phyloP scores from a whole-genome alignment of 106 monocot genomes.

The Agapanthus africanus region DNA sequence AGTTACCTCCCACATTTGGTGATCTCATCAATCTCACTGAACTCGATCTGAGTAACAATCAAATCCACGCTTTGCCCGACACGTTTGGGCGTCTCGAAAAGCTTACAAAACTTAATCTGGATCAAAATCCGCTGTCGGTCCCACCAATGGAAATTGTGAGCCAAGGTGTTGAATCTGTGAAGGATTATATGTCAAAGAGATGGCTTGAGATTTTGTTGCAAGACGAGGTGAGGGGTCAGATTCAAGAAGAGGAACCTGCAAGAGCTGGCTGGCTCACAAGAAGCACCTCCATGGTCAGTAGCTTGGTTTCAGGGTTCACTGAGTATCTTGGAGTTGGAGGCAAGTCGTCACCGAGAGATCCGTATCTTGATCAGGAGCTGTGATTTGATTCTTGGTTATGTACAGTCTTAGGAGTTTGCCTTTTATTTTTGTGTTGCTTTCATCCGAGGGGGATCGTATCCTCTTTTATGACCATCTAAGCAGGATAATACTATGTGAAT shows the following conservation, averaged over 20 bases:
- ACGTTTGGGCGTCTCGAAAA: constrained; percentile 64
- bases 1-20: constrained; percentile 68
- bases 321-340: constrained; percentile 36
- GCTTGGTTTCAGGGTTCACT: constrained; percentile 42
- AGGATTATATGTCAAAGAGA: constrained; percentile 31
- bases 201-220: constrained; percentile 17
- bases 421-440: too few relatives aligned
- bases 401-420: too few relatives aligned
- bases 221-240: constrained; percentile 35
- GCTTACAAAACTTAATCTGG: constrained; percentile 39
- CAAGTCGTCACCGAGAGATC: constrained; percentile 43
- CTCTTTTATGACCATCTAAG: too few relatives aligned
- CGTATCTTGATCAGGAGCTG: constrained; percentile 53
- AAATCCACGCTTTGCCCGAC: constrained; percentile 73
- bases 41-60: constrained; percentile 91
- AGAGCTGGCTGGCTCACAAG: constrained; percentile 15
- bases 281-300: constrained; percentile 45
- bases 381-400: constrained; percentile 29
- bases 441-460: too few relatives aligned
- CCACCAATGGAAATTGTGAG: constrained; percentile 59
- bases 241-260: constrained; percentile 18
- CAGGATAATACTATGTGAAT: too few relatives aligned
- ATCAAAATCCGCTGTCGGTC: constrained; percentile 21
- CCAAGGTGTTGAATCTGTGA: constrained; percentile 55
- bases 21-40: constrained; percentile 64